These are phyloP conservation scores for Helotiales sp. DNA, from an alignment of 2,329 filamentous ascomycete genomes.

Conservation along the genomic window DNA sequence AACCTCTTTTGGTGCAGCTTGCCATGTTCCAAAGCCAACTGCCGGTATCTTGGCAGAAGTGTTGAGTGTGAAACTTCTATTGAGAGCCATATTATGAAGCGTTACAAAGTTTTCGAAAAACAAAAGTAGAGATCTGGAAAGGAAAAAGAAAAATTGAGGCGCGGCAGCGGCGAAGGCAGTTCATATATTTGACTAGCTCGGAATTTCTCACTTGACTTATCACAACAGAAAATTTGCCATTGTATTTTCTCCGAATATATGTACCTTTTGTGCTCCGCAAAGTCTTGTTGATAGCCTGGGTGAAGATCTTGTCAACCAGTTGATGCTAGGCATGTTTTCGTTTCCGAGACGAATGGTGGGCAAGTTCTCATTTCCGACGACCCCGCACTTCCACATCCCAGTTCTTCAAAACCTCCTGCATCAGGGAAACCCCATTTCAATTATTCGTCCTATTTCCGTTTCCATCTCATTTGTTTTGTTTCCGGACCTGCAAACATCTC, in stretches of 20 bases:
- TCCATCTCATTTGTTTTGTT: neutral
- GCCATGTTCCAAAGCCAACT: slow-evolving; percentile 53
- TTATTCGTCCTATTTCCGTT: neutral
- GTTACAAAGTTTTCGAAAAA: too few species aligned
- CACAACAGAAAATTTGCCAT: too few species aligned
- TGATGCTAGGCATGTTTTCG: neutral
- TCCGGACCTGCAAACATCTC: neutral
- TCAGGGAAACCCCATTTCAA: neutral
- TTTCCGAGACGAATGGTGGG: neutral
- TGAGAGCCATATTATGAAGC: neutral
- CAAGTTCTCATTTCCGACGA: neutral
- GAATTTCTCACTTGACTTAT: too few species aligned
- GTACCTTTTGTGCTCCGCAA: neutral
- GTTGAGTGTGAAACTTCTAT: slow-evolving; percentile 38
- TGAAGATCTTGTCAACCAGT: neutral
- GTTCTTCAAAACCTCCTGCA: neutral
- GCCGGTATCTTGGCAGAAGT: slow-evolving; percentile 43
- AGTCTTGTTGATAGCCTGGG: neutral
- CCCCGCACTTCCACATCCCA: neutral
- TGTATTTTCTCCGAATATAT: too few species aligned
- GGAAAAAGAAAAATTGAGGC: too few species aligned
- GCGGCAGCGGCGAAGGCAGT: neutral
- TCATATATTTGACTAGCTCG: neutral
- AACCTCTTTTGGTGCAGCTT: slow-evolving; percentile 46
- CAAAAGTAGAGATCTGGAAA: too few species aligned